phyloP scores from a whole-genome alignment of 805 yeast genomes.

The Tetrapisispora arboricola region DNA sequence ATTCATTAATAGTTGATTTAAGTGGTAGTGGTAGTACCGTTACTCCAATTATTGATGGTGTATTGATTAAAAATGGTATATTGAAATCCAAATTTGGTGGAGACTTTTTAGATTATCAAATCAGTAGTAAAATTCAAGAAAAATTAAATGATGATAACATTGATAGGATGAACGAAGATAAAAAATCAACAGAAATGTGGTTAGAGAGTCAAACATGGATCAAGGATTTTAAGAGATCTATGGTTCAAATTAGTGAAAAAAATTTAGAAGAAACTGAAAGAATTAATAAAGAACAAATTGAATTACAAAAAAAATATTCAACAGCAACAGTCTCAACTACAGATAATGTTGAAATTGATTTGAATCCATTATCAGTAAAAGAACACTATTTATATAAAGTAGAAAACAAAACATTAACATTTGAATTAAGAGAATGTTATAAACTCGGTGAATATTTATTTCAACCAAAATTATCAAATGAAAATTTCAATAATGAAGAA shows the following conservation, averaged over 20 bases:
- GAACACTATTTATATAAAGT: conserved; percentile 16
- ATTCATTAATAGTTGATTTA: conserved; percentile 71
- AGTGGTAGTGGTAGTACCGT: conserved; percentile 63
- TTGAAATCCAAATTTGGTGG: conserved; percentile 72
- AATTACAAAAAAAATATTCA: conserved; percentile 15
- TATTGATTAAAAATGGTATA: conserved; percentile 53
- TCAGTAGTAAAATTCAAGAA: conserved; percentile 37
- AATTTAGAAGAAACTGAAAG: conserved; percentile 17
- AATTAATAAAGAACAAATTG: conserved; percentile 18
- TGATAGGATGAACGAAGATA: conserved; percentile 1
- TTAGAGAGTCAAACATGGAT: conserved; percentile 23
- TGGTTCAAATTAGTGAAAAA: conserved; percentile 25
- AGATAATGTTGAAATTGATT: conserved; percentile 1
- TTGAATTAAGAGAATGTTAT: conserved; percentile 21
- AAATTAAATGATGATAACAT: neutral
- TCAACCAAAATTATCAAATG: conserved; percentile 17
- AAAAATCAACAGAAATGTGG: conserved; percentile 17
- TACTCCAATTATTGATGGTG: conserved; percentile 71
- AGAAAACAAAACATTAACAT: conserved; percentile 12
- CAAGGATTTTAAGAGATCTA: conserved; percentile 21
- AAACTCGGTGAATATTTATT: conserved; percentile 21
- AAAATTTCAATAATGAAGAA: conserved; percentile 12
- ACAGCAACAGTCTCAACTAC: conserved; percentile 5
- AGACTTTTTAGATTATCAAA: conserved; percentile 64
- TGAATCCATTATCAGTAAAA: conserved; percentile 14